Evolutionary conservation across 495 filamentous ascomycete genomes (phyloP).

Genomic region (Penicillium pulvis): DNA sequence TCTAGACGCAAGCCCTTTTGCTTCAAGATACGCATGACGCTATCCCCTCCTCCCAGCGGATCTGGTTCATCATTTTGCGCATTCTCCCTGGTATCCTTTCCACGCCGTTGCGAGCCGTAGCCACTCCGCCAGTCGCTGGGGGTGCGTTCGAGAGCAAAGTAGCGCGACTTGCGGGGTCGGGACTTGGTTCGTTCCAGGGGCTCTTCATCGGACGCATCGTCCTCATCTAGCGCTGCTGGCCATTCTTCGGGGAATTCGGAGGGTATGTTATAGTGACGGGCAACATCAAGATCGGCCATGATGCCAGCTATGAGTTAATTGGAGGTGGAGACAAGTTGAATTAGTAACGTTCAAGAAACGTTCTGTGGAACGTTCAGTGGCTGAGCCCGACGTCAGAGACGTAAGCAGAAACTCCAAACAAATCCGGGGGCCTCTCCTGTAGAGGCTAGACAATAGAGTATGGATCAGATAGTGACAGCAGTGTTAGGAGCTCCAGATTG

Average conservation of each 20-base stretch:
- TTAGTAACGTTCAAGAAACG: not conserved
- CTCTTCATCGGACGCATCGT: conserved; percentile 69
- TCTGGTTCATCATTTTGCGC: conserved; percentile 90
- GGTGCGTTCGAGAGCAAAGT: conserved; percentile 77
- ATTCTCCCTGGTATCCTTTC: conserved; percentile 68
- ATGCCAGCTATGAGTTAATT: conserved; percentile 12
- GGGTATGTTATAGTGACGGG: conserved; percentile 86
- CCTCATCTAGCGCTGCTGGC: conserved; percentile 78
- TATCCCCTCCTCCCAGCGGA: conserved; percentile 77
- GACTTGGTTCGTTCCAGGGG: conserved; percentile 48
- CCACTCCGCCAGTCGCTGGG: conserved; percentile 67
- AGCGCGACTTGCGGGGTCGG: conserved; percentile 72
- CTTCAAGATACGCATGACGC: conserved; percentile 79
- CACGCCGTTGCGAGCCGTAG: conserved; percentile 65
- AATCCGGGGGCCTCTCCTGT: not conserved
- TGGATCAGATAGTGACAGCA: not conserved
- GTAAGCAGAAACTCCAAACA: not conserved
- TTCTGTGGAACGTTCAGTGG: not conserved
- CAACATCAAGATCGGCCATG: conserved; percentile 72
- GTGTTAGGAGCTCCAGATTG: not conserved
- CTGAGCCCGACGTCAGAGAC: not conserved
- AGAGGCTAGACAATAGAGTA: not conserved
- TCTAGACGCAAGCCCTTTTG: conserved; percentile 78
- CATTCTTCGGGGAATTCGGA: conserved; percentile 80
- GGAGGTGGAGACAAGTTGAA: conserved; percentile 14